phyloP scores from a whole-genome alignment of 768 basidiomycete species.

The Pisolithus albus region DNA sequence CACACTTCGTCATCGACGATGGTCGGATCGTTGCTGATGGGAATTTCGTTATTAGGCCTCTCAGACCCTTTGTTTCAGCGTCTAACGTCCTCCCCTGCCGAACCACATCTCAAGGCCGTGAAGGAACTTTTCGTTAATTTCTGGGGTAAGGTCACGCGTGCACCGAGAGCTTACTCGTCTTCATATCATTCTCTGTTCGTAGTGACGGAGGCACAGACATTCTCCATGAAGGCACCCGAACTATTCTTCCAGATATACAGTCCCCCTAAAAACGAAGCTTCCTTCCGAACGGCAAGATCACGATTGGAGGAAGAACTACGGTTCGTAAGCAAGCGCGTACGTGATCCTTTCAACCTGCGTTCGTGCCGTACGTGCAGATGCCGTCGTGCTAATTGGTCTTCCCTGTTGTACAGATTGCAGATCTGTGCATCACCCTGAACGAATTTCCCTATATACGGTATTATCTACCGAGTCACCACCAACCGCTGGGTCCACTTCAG shows the following conservation, averaged over 20 bases:
- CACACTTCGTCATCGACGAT: background rate
- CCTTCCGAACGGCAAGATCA: constrained; percentile 58
- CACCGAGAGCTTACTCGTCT: background rate
- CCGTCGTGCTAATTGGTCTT: background rate
- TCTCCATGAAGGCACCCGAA: constrained; percentile 70
- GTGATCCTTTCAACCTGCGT: background rate
- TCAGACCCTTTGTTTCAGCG: constrained; percentile 71
- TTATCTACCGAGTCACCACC: constrained; percentile 77
- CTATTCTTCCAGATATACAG: constrained; percentile 88
- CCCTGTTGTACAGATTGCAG: constrained; percentile 57
- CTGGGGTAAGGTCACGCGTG: constrained; percentile 58
- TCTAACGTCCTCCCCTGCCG: constrained; percentile 68
- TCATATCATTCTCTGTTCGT: constrained; percentile 9
- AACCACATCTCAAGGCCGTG: constrained; percentile 66
- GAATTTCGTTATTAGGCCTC: constrained; percentile 45
- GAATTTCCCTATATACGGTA: constrained; percentile 93
- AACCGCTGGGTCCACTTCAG: constrained; percentile 78
- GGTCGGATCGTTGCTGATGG: background rate
- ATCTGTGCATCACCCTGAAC: constrained; percentile 82
- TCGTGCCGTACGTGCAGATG: background rate
- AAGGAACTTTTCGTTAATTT: constrained; percentile 91
- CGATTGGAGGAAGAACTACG: constrained; percentile 84
- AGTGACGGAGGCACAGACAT: constrained; percentile 86
- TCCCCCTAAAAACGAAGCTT: constrained; percentile 67
- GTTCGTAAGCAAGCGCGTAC: constrained; percentile 64